These are phyloP conservation scores for Botrytis cinerea DNA, from an alignment of 2,329 filamentous ascomycete genomes.

Conservation along the genomic window DNA sequence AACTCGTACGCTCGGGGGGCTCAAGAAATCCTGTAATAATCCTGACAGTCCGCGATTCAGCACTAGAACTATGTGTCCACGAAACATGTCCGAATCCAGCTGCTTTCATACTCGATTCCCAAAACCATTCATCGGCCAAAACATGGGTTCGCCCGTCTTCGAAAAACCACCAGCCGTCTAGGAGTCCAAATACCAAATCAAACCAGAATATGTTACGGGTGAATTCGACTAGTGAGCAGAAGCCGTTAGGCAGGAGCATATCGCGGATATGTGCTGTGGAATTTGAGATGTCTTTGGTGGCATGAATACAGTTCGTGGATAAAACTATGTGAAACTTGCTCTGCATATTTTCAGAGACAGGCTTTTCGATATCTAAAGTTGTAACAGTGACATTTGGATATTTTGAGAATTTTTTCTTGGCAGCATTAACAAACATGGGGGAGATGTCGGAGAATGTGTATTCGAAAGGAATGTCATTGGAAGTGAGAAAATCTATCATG, in stretches of 20 bases:
- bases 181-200: conserved; percentile 37
- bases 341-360: conserved; percentile 22
- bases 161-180: conserved; percentile 40
- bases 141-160: conserved; percentile 21
- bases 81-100: not conserved
- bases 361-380: conserved; percentile 32
- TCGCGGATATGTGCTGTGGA: conserved; percentile 27
- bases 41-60: not conserved
- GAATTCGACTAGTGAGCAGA: conserved; percentile 33
- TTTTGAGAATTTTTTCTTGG: conserved; percentile 26
- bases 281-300: conserved; percentile 28
- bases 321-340: conserved; percentile 32
- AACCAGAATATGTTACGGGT: conserved; percentile 33
- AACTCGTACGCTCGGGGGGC: not conserved
- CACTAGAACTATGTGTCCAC: not conserved
- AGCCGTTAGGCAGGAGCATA: conserved; percentile 29
- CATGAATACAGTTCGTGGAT: conserved; percentile 36
- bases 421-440: conserved; percentile 33
- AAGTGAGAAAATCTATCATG: conserved; percentile 47
- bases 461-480: conserved; percentile 41
- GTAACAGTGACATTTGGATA: conserved; percentile 35
- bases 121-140: conserved; percentile 26
- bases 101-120: conserved; percentile 26
- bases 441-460: conserved; percentile 50
- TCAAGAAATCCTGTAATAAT: not conserved